phyloP scores from a whole-genome alignment of 768 basidiomycete genomes.

The Thelephora ganbajun region DNA sequence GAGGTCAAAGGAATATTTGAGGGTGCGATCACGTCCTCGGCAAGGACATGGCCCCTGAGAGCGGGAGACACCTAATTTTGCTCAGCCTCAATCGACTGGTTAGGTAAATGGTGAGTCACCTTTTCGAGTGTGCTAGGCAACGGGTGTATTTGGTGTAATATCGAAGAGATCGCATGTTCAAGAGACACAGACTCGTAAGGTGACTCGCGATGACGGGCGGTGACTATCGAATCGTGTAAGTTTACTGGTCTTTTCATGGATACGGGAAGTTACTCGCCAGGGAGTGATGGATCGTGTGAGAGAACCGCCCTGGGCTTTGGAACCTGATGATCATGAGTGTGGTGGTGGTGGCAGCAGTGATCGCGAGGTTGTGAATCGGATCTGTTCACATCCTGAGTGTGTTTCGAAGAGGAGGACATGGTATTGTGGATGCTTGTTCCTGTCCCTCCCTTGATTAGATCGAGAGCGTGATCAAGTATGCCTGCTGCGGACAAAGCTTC shows the following conservation, averaged over 20 bases:
- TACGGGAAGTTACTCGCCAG: constrained; percentile 31
- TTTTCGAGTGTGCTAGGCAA: constrained; percentile 25
- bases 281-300: constrained; percentile 53
- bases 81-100: no score
- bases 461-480: constrained; percentile 57
- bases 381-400: constrained; percentile 6
- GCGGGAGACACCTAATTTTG: constrained; percentile 40
- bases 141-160: constrained; percentile 33
- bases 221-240: constrained; percentile 41
- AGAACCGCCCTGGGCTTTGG: constrained; percentile 54
- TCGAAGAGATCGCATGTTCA: constrained; percentile 43
- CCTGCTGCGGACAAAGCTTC: constrained; percentile 42
- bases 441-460: constrained; percentile 54
- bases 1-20: constrained; percentile 45
- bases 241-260: no score
- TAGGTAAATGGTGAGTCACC: constrained; percentile 19
- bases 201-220: constrained; percentile 60
- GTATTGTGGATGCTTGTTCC: constrained; percentile 44
- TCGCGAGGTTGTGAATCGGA: constrained; percentile 16
- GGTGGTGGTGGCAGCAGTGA: constrained; percentile 24
- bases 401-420: constrained; percentile 24
- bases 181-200: constrained; percentile 64
- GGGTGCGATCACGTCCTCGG: constrained; percentile 58
- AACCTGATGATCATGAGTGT: constrained; percentile 22
- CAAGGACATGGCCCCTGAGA: constrained; percentile 59